Conservation (phyloP, 129 eudicot species). For the Lactuca saligna region DNA sequence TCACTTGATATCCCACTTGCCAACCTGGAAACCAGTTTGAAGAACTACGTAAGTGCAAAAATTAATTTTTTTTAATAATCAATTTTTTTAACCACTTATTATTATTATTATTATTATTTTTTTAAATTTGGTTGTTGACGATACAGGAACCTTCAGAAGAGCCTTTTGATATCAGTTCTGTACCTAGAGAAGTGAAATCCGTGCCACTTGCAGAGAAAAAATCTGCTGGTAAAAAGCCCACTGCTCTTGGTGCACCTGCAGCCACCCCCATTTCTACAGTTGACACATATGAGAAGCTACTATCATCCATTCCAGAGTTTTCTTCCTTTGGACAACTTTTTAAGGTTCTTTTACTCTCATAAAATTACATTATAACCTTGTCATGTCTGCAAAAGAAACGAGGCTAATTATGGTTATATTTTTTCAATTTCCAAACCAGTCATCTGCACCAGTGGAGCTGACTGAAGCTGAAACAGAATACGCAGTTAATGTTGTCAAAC, state of each 20-base stretch:
- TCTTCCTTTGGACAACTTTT: slow-evolving; percentile 74
- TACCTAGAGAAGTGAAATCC: slow-evolving; percentile 80
- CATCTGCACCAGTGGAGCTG: slow-evolving; percentile 94
- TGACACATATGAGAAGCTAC: slow-evolving; percentile 74
- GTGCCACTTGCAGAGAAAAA: slow-evolving; percentile 82
- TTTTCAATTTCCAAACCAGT: slow-evolving; percentile 47
- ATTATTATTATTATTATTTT: too few species aligned
- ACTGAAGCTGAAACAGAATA: slow-evolving; percentile 98
- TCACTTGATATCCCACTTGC: slow-evolving; percentile 75
- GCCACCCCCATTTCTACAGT: slow-evolving; percentile 58
- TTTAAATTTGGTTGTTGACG: slow-evolving; percentile 22
- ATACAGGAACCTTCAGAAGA: slow-evolving; percentile 76
- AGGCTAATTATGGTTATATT: neutral
- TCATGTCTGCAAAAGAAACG: too few species aligned
- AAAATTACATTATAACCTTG: too few species aligned
- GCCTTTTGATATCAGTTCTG: slow-evolving; percentile 73
- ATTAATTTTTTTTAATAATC: neutral
- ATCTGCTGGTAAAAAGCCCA: slow-evolving; percentile 72
- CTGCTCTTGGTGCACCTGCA: slow-evolving; percentile 73
- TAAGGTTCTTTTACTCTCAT: slow-evolving; percentile 46
- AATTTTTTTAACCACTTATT: neutral
- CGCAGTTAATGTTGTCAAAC: slow-evolving; percentile 93
- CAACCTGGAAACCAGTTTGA: slow-evolving; percentile 84
- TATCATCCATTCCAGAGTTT: slow-evolving; percentile 77
- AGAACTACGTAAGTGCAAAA: slow-evolving; percentile 68